Evolutionary conservation across 768 basidiomycete genomes (phyloP), one percentile per base, ranked within the genome.

Genomic region (Mycena maculata): DNA sequence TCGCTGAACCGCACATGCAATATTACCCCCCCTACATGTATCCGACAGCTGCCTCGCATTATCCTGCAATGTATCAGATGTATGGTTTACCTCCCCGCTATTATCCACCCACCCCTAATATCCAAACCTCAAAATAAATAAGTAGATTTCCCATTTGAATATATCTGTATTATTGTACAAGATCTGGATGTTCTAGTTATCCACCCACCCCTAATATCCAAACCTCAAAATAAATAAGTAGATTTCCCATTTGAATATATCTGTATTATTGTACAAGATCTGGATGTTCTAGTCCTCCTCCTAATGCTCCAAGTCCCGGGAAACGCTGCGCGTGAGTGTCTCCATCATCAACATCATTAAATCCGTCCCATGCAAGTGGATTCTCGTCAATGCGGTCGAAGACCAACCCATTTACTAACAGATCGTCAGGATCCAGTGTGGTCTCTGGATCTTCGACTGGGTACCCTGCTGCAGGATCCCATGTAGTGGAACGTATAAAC

Each of bases 401-500:
- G 2, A 25, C 60, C 2, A 41, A 53, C 18, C 60, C 60, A 45
- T 62, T 62, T 10, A 62, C 2, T 22, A 62, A 27, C 0, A 50
- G 60, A 16, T 62, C 50, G 12, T 53, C 50, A 2, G 27, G 20
- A 2, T 30, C 4, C 12, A 28, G 27, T 20, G 2, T 10, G 1
- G 12, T 41, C 27, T 42, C 48, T 2, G 36, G 38, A 8, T 38
- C 27, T n/a, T 15, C 49, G 6, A 61, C 36, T 7, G 60, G 60
- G 33, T 61, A 61, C 42, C 60, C 60, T 31, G 49, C 48, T 6
- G 63, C 73, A 15, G 74, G 72, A 58, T 77, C 74, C 39, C 55
- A 76, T 0, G 73, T 68, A 1, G 75, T 76, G 23, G 41, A 18
- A 16, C 60, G 38, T 15, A 73, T 56, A 56, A 74, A 76, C 15